A percentile compares a stretch with the other conserved stretches of the same genome.
Conservation (phyloP, 306 rosid genomes). For the Gastrolobium bilobum region DNA sequence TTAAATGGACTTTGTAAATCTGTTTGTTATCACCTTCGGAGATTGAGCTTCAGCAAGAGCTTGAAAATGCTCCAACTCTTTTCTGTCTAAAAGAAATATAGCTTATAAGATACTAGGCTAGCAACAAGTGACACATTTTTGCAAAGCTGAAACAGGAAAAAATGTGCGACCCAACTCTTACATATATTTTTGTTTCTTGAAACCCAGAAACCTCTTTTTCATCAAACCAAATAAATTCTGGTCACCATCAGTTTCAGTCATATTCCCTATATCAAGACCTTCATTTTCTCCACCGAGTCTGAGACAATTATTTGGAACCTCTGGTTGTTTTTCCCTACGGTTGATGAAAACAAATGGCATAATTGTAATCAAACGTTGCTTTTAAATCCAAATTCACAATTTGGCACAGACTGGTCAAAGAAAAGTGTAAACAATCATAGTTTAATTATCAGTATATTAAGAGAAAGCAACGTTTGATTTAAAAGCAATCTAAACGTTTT, state of each 20-base stretch:
- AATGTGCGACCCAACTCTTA: conserved; percentile 55
- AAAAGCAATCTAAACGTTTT: too few relatives aligned
- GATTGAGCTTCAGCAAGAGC: conserved; percentile 77
- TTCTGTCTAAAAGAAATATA: conserved; percentile 59
- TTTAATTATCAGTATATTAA: conserved; percentile 18
- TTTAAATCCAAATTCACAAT: conserved; percentile 18
- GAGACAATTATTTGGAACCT: conserved; percentile 43
- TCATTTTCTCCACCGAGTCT: conserved; percentile 41
- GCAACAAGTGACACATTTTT: conserved; percentile 14
- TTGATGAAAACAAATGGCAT: not conserved
- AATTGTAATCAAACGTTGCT: conserved; percentile 13
- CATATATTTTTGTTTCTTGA: conserved; percentile 74
- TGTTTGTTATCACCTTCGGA: conserved; percentile 72
- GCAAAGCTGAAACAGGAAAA: not conserved
- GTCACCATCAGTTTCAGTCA: conserved; percentile 48
- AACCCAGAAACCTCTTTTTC: conserved; percentile 76
- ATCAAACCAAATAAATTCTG: conserved; percentile 67
- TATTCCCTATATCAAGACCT: conserved; percentile 38
- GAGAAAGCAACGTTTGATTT: too few relatives aligned
- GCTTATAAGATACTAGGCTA: conserved; percentile 23
- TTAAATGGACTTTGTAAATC: not conserved
- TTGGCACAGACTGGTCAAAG: not conserved
- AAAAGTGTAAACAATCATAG: not conserved
- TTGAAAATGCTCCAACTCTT: conserved; percentile 72
- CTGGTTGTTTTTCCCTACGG: conserved; percentile 54